Evolutionary conservation across 208 protist genomes (phyloP).

Genomic region (Trypanosoma lewisi): DNA sequence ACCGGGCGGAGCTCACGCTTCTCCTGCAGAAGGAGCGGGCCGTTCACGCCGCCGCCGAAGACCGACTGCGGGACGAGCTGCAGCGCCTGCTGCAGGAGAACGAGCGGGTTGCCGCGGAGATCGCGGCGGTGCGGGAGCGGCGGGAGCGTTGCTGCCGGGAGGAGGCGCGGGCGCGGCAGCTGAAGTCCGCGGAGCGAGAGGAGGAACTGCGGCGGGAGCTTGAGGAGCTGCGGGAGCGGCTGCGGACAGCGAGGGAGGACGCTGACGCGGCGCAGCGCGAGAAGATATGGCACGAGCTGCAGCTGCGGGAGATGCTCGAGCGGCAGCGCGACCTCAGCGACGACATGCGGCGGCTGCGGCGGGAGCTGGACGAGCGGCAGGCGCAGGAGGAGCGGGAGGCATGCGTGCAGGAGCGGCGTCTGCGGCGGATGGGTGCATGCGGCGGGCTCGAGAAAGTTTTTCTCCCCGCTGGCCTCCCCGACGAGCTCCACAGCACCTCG

Average conservation of each 20-base stretch:
- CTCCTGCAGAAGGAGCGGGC: constrained; percentile 69
- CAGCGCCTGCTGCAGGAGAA: constrained; percentile 39
- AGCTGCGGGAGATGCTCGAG: constrained; percentile 23
- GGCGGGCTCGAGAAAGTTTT: constrained; percentile 20
- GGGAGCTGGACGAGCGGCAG: constrained; percentile 20
- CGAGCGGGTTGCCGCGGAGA: constrained; percentile 19
- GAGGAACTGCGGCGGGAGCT: constrained; percentile 8
- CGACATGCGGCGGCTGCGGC: constrained; percentile 26
- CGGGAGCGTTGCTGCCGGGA: constrained; percentile 10
- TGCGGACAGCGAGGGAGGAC: neutral
- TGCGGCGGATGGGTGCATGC: constrained; percentile 13
- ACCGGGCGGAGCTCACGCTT: constrained; percentile 68
- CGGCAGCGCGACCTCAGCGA: constrained; percentile 6
- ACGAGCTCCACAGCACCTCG: constrained; percentile 15
- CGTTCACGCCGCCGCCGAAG: constrained; percentile 45
- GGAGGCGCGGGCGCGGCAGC: constrained; percentile 21
- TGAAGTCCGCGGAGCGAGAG: constrained; percentile 20
- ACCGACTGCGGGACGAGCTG: constrained; percentile 45
- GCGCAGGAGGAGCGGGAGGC: constrained; percentile 1
- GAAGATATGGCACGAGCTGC: constrained; percentile 24
- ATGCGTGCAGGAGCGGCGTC: neutral
- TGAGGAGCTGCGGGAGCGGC: constrained; percentile 6
- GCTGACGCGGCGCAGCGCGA: constrained; percentile 13
- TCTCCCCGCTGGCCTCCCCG: constrained; percentile 26
- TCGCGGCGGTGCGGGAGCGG: constrained; percentile 32